A percentile compares a stretch with the other conserved stretches of the same genome.
Conservation (phyloP, 345 rosid genomes). For the Sonneratia alba region DNA sequence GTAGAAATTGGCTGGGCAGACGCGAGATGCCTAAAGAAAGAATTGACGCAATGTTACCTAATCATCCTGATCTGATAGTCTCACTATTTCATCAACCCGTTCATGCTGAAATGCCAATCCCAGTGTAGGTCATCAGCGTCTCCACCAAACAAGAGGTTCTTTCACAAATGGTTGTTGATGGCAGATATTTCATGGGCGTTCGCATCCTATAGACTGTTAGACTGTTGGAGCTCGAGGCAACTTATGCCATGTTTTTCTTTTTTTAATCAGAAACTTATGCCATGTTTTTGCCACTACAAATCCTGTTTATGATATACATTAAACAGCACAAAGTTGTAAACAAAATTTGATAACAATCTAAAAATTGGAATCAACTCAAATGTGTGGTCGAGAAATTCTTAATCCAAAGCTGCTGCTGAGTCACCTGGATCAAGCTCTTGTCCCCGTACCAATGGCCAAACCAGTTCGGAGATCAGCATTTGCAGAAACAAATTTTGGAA, state of each 20-base stretch:
- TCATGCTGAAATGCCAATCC: conserved; percentile 44
- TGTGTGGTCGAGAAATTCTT: background rate
- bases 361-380: conserved; percentile 5
- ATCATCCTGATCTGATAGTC: conserved; percentile 32
- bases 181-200: conserved; percentile 31
- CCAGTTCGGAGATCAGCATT: conserved; percentile 29
- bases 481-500: conserved; percentile 17
- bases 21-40: background rate
- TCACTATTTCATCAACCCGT: conserved; percentile 51
- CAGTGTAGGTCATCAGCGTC: conserved; percentile 29
- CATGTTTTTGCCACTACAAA: conserved; percentile 60
- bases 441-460: conserved; percentile 66
- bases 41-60: conserved; percentile 36
- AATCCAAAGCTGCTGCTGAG: conserved; percentile 3
- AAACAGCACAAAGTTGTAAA: background rate
- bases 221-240: conserved; percentile 71
- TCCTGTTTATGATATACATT: conserved; percentile 25
- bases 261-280: too few species aligned
- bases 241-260: conserved; percentile 40
- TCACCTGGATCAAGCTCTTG: conserved; percentile 79
- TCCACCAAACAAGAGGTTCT: conserved; percentile 39
- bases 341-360: background rate
- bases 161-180: too few species aligned
- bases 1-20: background rate
- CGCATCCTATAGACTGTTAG: conserved; percentile 41